Conservation (phyloP, 1,139 yeast species). For the Suhomyces maxii region DNA sequence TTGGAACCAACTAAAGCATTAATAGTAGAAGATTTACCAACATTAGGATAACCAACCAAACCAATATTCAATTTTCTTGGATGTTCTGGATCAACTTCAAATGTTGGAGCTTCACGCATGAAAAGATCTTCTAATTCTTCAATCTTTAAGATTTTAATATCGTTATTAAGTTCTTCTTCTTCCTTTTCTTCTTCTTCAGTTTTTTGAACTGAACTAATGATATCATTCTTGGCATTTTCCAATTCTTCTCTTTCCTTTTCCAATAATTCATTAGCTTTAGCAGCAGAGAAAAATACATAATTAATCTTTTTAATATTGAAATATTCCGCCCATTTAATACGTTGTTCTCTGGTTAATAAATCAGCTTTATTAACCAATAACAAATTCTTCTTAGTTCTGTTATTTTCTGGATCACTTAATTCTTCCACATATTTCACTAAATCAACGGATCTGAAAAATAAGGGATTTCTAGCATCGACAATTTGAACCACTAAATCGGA, state of each 20-base stretch:
- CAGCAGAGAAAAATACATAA: conserved; percentile 92
- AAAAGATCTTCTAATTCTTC: conserved; percentile 84
- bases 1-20: conserved; percentile 95
- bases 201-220: conserved; percentile 16
- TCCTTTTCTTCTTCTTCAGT: conserved; percentile 14
- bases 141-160: conserved; percentile 72
- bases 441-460: conserved; percentile 86
- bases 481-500: conserved; percentile 94
- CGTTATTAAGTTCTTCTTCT: conserved; percentile 36
- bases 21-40: conserved; percentile 95
- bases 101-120: conserved; percentile 74
- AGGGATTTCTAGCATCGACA: conserved; percentile 96
- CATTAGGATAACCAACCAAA: conserved; percentile 94
- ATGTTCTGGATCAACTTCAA: conserved; percentile 51
- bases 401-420: conserved; percentile 51
- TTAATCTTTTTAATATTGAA: conserved; percentile 67
- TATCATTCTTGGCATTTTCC: conserved; percentile 21
- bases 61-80: conserved; percentile 83
- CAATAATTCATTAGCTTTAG: conserved; percentile 69
- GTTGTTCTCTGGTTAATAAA: conserved; percentile 71
- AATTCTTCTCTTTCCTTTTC: conserved; percentile 56
- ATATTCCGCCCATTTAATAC: conserved; percentile 84
- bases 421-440: conserved; percentile 82
- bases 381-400: conserved; percentile 64
- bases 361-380: conserved; percentile 94